Base-by-base conservation (phyloP, 1,284 basidiomycete species). In the Leccinum pachyderme region DNA sequence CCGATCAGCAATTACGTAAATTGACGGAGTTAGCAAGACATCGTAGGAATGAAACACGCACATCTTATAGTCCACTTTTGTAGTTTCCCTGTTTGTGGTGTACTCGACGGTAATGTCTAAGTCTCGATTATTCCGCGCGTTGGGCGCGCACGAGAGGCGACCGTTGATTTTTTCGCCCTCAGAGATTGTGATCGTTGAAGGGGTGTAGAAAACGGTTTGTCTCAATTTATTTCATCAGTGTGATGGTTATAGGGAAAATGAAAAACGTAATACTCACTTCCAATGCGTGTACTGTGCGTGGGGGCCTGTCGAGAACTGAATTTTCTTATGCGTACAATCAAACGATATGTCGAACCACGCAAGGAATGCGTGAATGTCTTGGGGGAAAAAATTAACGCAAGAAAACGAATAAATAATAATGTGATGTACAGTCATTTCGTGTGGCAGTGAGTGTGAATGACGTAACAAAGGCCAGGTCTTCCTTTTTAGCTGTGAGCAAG, bases 291-390 rank as follows among this genome's bases (percentile, higher is more conserved):
- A 96, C 74, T 93, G 91, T 52, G 94, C 91, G 65, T 98, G 95
- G 9, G 95, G 95, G 24, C 95, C 95, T 18, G 95, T 98, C 50
- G 91, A 94, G 76, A 98, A 98, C 67, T 87, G 87, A 61, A 97
- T 88, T 64, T 93, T 93, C 75, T 95, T 98, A 80, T 99, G 97
- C 59, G 94, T 95, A 70, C 92, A 95, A 56, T 93, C 89, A 76
- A 99, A 99, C 48, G 86, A 82, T 67, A 98, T 91, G 73, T 99
- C 97, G 75, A 99, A 99, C 97, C 97, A 99, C 37, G 95, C 95
- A 52, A 99, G 86, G 86, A 98, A 98, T n/a, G 97, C 97, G 70
- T 99, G 97, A 18, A 96, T 82, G 71, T 94, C 94, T 96, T 9
- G 2, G 12, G 2, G 22, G 44, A 62, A 46, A 56, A 45, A 25